Base-by-base conservation (phyloP, 1,284 basidiomycete species). In the Coniferiporia sulphurascens region DNA sequence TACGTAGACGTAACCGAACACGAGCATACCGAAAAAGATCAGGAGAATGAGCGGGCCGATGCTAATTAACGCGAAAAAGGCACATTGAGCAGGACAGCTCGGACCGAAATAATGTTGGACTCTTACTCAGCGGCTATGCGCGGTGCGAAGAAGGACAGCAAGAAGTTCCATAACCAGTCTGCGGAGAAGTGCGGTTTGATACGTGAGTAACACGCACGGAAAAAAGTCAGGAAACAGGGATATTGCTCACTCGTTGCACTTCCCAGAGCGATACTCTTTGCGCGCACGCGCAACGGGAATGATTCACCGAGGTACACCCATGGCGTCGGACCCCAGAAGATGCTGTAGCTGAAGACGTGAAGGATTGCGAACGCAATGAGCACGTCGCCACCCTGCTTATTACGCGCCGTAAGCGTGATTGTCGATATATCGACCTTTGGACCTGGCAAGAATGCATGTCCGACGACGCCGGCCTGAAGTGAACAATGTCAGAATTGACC, bases 21-120 rank as follows among this genome's bases (percentile, higher is more conserved):
- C 67, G 10, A 91, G 77, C 80, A 87, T 85, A 63, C 89, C 88
- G 67, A 85, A 89, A 76, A 89, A 89, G 67, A 88, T 83, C 62
- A 89, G 69, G 50, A 91, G 74, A 69, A 92, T 91, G 61, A 89
- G 77, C 15, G 89, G 87, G 1, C 89, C 87, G 62, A 91, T 92
- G 58, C 74, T 73, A 22, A 64, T 44, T 38, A 1, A 17, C 22
- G 13, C n/a, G 38, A 21, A 34, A 10, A 21, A 51, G 17, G 5
- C 27, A 5, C 27, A 27, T 27, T 41, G n/a, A 9, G 32, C 17
- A n/a, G 13, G 35, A 7, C 7, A 27, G 44, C 3, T 21, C 32
- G 13, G 50, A 44, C 9, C 15, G 32, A 41, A 46, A 8, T 2
- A 32, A 48, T 12, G n/a, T 46, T 7, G 9, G 45, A 48, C 22